phyloP scores from a whole-genome alignment of 345 rosid genomes.

The Acer yangbiense region DNA sequence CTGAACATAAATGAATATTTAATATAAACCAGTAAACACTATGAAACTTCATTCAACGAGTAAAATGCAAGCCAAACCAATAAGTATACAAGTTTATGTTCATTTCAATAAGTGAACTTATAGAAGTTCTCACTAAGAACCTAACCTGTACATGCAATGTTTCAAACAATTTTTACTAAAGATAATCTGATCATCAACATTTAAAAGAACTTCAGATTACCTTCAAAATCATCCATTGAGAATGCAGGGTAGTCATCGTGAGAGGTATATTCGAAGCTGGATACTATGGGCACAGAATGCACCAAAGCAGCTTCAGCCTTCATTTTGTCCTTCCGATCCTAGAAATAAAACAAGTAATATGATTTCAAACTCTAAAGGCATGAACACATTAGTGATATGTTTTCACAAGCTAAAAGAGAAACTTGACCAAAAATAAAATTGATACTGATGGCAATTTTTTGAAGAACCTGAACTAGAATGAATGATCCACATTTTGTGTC shows the following conservation, averaged over 20 bases:
- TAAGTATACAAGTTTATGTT: background rate
- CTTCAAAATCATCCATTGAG: conserved; percentile 90
- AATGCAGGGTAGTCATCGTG: conserved; percentile 50
- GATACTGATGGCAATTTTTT: background rate
- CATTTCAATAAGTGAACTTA: background rate
- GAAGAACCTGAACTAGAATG: background rate
- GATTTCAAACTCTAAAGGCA: conserved; percentile 26
- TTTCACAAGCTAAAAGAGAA: background rate
- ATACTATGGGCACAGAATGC: conserved; percentile 46
- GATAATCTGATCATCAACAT: background rate
- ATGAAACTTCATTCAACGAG: background rate
- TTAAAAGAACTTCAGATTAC: conserved; percentile 31
- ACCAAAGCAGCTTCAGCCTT: conserved; percentile 76
- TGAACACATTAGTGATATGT: background rate
- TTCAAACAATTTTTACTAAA: background rate
- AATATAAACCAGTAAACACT: background rate
- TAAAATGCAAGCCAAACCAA: conserved; percentile 4
- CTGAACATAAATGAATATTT: conserved; percentile 31
- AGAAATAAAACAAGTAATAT: conserved; percentile 25
- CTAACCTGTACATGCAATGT: background rate
- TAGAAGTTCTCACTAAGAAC: background rate
- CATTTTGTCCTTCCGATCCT: conserved; percentile 78
- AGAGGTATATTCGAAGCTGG: conserved; percentile 46
- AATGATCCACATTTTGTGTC: background rate
- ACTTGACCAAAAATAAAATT: background rate